These are phyloP conservation scores for Hypoxylon sp. DNA, from an alignment of 2,329 filamentous ascomycete genomes.

Conservation along the genomic window DNA sequence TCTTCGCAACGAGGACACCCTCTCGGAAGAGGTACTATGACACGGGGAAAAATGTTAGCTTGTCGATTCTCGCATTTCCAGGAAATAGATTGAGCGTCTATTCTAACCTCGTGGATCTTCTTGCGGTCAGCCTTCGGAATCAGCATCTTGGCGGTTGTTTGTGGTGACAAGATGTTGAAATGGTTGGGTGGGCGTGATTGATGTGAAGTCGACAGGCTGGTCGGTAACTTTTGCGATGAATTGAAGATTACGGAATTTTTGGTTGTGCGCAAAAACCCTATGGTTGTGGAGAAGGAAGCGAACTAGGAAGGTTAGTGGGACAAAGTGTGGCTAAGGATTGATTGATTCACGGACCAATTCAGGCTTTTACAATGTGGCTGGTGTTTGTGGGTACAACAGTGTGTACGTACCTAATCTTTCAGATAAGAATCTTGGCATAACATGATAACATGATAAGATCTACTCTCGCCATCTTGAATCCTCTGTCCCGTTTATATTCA, in stretches of 20 bases:
- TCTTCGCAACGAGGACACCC: constrained; percentile 95
- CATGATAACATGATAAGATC: constrained; percentile 25
- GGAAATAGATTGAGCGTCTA: constrained; percentile 19
- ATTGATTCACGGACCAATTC: constrained; percentile 3
- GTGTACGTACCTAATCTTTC: neutral
- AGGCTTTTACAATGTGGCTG: constrained; percentile 11
- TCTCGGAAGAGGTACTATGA: constrained; percentile 93
- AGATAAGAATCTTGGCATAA: constrained; percentile 22
- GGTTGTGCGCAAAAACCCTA: constrained; percentile 56
- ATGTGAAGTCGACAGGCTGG: constrained; percentile 46
- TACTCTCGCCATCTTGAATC: constrained; percentile 20
- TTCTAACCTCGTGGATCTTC: constrained; percentile 90
- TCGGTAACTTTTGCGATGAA: constrained; percentile 48
- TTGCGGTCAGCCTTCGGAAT: constrained; percentile 99
- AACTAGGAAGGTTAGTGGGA: constrained; percentile 39
- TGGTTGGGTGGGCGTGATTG: constrained; percentile 57
- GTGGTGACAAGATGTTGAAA: constrained; percentile 66
- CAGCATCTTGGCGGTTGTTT: constrained; percentile 81
- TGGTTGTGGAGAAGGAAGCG: constrained; percentile 49
- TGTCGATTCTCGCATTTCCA: constrained; percentile 18
- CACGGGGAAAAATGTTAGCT: constrained; percentile 52
- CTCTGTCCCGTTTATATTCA: constrained; percentile 13
- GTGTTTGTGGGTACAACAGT: neutral
- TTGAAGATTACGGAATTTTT: constrained; percentile 52
- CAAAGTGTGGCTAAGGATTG: constrained; percentile 43